phyloP scores from a whole-genome alignment of 2,329 filamentous ascomycete species.

The Verticillium longisporum region DNA sequence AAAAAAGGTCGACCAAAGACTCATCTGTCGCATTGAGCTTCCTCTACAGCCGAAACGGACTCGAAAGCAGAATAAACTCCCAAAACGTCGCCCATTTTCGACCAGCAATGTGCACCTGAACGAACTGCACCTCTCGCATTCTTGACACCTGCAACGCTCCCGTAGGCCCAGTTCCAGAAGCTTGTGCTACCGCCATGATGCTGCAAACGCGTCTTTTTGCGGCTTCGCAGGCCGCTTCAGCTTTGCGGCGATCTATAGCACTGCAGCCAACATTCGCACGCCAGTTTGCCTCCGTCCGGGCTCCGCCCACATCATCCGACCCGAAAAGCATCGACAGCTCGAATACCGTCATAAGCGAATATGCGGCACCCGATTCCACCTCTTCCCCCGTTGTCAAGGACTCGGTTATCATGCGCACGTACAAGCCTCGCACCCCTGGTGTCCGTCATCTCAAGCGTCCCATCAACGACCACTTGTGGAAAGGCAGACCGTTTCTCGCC shows the following conservation, averaged over 20 bases:
- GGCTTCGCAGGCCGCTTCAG: background rate
- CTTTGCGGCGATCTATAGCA: background rate
- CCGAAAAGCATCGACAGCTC: constrained; percentile 12
- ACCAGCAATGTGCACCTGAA: background rate
- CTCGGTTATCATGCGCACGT: constrained; percentile 62
- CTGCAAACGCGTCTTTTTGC: background rate
- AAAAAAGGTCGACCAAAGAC: background rate
- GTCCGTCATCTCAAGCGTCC: constrained; percentile 84
- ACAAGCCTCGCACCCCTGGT: constrained; percentile 90
- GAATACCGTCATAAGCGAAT: constrained; percentile 11
- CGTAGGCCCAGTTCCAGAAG: background rate
- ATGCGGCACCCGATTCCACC: constrained; percentile 7
- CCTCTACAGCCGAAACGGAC: background rate
- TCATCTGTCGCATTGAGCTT: background rate
- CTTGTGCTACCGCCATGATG: background rate
- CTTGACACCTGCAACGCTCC: background rate
- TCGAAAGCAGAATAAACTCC: background rate
- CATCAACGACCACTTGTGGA: constrained; percentile 96
- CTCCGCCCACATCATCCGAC: background rate
- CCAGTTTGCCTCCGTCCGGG: background rate
- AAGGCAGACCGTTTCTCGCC: constrained; percentile 73
- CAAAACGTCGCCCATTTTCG: background rate
- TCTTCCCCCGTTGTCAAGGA: constrained; percentile 19
- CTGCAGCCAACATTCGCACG: background rate
- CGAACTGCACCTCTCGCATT: background rate